Evolutionary conservation across 768 basidiomycete genomes (phyloP).

Genomic region (Cubamyces sp.): DNA sequence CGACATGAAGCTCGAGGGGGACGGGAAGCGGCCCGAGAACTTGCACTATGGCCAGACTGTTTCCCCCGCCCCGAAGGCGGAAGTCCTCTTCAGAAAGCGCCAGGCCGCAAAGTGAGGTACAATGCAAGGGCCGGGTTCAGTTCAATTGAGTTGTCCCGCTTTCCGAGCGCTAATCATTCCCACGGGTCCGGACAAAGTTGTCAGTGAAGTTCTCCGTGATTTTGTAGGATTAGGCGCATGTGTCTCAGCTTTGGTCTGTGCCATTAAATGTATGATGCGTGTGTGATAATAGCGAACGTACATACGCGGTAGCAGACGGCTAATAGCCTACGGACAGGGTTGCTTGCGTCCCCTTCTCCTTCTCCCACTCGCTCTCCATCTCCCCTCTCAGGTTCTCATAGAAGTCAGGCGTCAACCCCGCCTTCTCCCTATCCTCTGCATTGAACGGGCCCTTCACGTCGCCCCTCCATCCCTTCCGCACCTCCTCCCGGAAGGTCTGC

Average conservation of each 20-base stretch:
- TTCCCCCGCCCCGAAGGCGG: constrained; percentile 26
- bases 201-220: too few species aligned
- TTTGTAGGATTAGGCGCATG: too few species aligned
- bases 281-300: too few species aligned
- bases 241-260: too few species aligned
- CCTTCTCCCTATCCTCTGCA: constrained; percentile 68
- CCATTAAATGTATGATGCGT: too few species aligned
- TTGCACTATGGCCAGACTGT: constrained; percentile 19
- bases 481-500: constrained; percentile 68
- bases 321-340: constrained; percentile 10
- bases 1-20: constrained; percentile 37
- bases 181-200: too few species aligned
- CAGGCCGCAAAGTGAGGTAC: neutral
- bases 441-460: constrained; percentile 86
- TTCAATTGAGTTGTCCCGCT: too few species aligned
- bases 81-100: constrained; percentile 28
- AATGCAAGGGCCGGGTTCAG: too few species aligned
- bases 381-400: constrained; percentile 75
- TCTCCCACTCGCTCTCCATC: constrained; percentile 36
- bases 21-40: constrained; percentile 26
- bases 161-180: too few species aligned
- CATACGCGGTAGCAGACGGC: too few species aligned
- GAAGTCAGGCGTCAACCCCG: constrained; percentile 71
- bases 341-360: neutral
- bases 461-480: constrained; percentile 69